These are phyloP conservation scores for Hypomyces perniciosus DNA, from an alignment of 2,329 filamentous ascomycete genomes.

Conservation along the genomic window DNA sequence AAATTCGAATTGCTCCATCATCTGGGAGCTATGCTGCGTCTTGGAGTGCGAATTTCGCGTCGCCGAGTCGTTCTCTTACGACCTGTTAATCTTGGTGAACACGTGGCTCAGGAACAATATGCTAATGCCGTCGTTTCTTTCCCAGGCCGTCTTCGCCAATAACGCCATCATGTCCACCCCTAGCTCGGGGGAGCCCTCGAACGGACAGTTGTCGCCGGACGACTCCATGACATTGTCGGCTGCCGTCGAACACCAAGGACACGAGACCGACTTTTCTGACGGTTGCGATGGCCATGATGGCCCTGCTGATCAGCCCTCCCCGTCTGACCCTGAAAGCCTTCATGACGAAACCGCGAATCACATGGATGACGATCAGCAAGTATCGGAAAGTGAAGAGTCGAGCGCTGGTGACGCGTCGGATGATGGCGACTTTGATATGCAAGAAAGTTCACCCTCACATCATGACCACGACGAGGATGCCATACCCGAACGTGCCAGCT, in stretches of 20 bases:
- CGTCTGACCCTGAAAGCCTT: slow-evolving; percentile 35
- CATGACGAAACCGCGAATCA: slow-evolving; percentile 37
- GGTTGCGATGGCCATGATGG: slow-evolving; percentile 61
- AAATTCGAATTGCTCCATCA: slow-evolving; percentile 32
- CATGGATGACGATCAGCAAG: slow-evolving; percentile 32
- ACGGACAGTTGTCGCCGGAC: slow-evolving; percentile 58
- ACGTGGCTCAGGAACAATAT: slow-evolving; percentile 15
- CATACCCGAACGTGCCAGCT: slow-evolving; percentile 53
- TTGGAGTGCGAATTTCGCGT: slow-evolving; percentile 20
- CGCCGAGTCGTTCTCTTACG: slow-evolving; percentile 22
- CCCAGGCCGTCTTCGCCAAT: slow-evolving; percentile 53
- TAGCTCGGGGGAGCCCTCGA: slow-evolving; percentile 55
- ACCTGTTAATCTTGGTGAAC: slow-evolving; percentile 18
- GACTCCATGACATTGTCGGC: slow-evolving; percentile 37
- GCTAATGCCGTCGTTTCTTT: slow-evolving; percentile 31
- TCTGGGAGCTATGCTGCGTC: slow-evolving; percentile 16
- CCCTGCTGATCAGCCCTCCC: slow-evolving; percentile 42
- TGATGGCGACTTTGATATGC: slow-evolving; percentile 72
- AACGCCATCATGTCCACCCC: slow-evolving; percentile 59
- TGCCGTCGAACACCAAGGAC: slow-evolving; percentile 28
- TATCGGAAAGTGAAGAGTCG: slow-evolving; percentile 42
- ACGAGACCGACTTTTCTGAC: slow-evolving; percentile 59
- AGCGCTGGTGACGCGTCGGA: slow-evolving; percentile 54
- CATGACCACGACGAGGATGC: slow-evolving; percentile 42
- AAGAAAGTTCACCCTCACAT: slow-evolving; percentile 45